These are phyloP conservation scores for Hypoxylon lenormandii DNA, from an alignment of 495 filamentous ascomycete genomes.

Conservation along the genomic window DNA sequence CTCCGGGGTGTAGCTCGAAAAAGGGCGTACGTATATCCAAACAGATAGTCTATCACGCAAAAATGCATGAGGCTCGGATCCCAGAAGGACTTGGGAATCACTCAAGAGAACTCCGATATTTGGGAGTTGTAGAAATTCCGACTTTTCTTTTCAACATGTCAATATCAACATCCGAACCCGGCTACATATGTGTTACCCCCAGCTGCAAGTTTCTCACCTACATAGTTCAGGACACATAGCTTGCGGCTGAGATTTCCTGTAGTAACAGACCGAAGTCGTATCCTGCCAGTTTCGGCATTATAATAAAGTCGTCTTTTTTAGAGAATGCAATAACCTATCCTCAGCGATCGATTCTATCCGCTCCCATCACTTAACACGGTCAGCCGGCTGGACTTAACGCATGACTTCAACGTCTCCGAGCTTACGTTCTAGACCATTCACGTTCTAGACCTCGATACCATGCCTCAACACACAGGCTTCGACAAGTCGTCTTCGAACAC, in stretches of 20 bases:
- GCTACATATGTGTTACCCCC: background rate
- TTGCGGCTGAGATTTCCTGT: background rate
- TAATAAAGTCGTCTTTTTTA: background rate
- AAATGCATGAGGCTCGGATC: background rate
- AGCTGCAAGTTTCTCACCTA: background rate
- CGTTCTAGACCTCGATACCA: background rate
- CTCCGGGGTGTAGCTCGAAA: background rate
- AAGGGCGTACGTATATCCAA: constrained; percentile 4
- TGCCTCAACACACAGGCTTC: background rate
- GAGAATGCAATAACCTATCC: background rate
- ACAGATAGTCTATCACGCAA: background rate
- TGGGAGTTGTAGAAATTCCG: constrained; percentile 15
- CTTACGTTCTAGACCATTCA: background rate
- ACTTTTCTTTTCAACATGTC: background rate
- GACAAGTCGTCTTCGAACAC: background rate
- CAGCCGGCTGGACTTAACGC: background rate
- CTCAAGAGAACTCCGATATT: constrained; percentile 10
- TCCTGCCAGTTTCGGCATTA: background rate
- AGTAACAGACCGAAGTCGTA: background rate
- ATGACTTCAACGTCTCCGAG: constrained; percentile 16
- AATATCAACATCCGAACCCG: constrained; percentile 3
- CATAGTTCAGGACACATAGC: background rate
- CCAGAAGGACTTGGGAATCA: background rate
- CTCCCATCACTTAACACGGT: background rate
- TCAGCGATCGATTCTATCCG: background rate